Evolutionary conservation across 495 filamentous ascomycete genomes (phyloP).

Genomic region (Darksidea phi): DNA sequence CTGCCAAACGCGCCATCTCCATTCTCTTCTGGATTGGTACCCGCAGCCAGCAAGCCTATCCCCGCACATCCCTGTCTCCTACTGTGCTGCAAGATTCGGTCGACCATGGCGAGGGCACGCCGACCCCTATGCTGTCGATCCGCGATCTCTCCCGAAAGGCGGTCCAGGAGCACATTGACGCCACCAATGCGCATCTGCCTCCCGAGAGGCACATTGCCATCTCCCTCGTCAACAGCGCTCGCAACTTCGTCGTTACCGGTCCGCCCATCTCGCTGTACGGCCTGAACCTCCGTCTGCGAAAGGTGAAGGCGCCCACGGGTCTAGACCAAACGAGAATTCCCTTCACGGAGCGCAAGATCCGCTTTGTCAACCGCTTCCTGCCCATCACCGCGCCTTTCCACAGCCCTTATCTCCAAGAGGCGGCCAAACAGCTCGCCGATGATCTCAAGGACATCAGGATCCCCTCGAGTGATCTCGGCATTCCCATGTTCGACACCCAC

Average conservation of each 20-base stretch:
- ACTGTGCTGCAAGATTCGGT: constrained; percentile 88
- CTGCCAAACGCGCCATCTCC: constrained; percentile 73
- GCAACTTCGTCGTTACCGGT: constrained; percentile 95
- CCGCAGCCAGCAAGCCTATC: constrained; percentile 97
- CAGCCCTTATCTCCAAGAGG: constrained; percentile 82
- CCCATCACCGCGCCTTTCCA: constrained; percentile 98
- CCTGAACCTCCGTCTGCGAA: constrained; percentile 87
- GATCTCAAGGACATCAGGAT: constrained; percentile 82
- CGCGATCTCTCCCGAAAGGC: constrained; percentile 81
- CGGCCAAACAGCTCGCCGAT: constrained; percentile 74
- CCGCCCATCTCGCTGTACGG: constrained; percentile 94
- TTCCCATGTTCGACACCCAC: constrained; percentile 85
- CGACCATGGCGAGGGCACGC: constrained; percentile 87
- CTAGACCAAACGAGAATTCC: constrained; percentile 94
- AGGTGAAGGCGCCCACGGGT: constrained; percentile 94
- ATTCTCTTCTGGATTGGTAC: constrained; percentile 99
- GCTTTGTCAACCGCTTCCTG: constrained; percentile 95
- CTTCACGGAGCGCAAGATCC: constrained; percentile 89
- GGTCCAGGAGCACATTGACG: constrained; percentile 91
- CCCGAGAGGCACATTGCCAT: constrained; percentile 89
- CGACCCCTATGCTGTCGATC: constrained; percentile 97
- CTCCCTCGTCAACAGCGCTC: constrained; percentile 91
- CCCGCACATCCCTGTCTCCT: constrained; percentile 89
- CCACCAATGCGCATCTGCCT: constrained; percentile 93
- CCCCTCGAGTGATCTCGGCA: constrained; percentile 62